Conservation (phyloP, 169 alveolate genomes). For the Perkinsus marinus region DNA sequence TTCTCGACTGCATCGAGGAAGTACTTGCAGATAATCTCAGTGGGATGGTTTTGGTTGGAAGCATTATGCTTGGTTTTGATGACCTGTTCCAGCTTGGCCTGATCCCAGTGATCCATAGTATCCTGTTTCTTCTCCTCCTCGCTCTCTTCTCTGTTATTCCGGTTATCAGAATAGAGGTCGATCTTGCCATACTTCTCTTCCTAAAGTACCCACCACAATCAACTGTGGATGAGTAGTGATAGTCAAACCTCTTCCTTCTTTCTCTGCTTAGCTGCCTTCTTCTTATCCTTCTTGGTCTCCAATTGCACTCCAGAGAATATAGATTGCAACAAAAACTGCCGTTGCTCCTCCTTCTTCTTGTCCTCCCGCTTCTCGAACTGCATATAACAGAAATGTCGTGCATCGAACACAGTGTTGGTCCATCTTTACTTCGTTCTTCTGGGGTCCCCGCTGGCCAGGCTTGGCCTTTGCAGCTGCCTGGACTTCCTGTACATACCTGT, state of each 20-base stretch:
- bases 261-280: conserved; percentile 38
- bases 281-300: conserved; percentile 42
- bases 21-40: conserved; percentile 84
- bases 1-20: conserved; percentile 91
- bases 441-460: conserved; percentile 29
- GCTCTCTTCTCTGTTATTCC: conserved; percentile 53
- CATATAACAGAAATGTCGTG: not conserved
- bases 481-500: conserved; percentile 10
- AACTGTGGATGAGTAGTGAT: not conserved
- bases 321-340: conserved; percentile 79
- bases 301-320: conserved; percentile 58
- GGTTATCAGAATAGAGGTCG: conserved; percentile 84
- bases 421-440: conserved; percentile 18
- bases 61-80: conserved; percentile 51
- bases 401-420: conserved; percentile 8
- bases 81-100: conserved; percentile 34
- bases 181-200: conserved; percentile 62
- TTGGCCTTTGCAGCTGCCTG: conserved; percentile 9
- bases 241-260: not conserved
- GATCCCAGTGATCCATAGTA: conserved; percentile 47
- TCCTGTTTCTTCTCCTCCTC: conserved; percentile 37
- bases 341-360: conserved; percentile 78
- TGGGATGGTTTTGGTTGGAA: conserved; percentile 22
- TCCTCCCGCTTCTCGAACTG: conserved; percentile 71
- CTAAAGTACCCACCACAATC: not conserved